Conservation (phyloP, 1,284 basidiomycete species). For the Lentinus polychrous region DNA sequence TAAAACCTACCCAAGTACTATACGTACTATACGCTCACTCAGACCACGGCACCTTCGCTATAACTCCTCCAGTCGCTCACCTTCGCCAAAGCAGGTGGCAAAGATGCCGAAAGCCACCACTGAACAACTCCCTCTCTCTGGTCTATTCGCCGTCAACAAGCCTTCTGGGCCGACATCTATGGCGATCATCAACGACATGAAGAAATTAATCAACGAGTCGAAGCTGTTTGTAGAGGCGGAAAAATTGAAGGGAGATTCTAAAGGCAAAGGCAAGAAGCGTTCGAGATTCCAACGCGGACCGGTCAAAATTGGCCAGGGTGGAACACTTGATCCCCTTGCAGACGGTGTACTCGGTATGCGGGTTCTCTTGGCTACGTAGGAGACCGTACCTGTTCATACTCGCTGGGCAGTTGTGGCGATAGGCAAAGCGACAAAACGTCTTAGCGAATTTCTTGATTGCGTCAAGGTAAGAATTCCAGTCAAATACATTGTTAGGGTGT, state of each 20-base stretch:
- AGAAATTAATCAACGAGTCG: slow-evolving; percentile 74
- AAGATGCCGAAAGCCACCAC: slow-evolving; percentile 61
- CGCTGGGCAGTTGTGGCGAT: slow-evolving; percentile 74
- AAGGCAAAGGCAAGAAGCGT: slow-evolving; percentile 20
- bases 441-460: slow-evolving; percentile 83
- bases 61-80: neutral
- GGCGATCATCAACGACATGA: slow-evolving; percentile 84
- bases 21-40: too few relatives aligned
- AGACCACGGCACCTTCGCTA: too few relatives aligned
- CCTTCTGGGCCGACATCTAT: slow-evolving; percentile 89
- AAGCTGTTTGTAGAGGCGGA: slow-evolving; percentile 67
- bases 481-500: slow-evolving; percentile 7
- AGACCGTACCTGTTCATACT: slow-evolving; percentile 1
- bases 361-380: neutral
- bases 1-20: too few relatives aligned
- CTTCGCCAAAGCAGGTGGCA: too few relatives aligned
- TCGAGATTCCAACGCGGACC: slow-evolving; percentile 33
- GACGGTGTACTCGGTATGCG: slow-evolving; percentile 77
- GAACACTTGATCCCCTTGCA: slow-evolving; percentile 96
- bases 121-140: slow-evolving; percentile 57
- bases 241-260: slow-evolving; percentile 39
- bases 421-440: slow-evolving; percentile 85
- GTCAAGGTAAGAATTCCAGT: slow-evolving; percentile 61
- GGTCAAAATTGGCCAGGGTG: slow-evolving; percentile 87
- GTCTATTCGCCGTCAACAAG: slow-evolving; percentile 79